Conservation (phyloP, 306 rosid species). For the Trifolium pratense region DNA sequence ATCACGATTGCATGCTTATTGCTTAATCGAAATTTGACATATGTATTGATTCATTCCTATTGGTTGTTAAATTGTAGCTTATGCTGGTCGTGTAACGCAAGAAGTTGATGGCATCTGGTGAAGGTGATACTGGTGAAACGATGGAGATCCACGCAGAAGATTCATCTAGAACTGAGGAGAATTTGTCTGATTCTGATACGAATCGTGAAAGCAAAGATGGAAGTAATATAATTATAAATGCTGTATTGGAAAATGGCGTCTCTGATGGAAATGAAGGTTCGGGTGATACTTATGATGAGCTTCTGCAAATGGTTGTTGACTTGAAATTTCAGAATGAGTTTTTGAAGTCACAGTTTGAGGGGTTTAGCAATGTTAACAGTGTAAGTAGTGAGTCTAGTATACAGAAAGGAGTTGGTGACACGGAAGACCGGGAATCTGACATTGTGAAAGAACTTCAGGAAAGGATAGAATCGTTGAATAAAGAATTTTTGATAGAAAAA, state of each 20-base stretch:
- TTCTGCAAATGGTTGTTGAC: slow-evolving; percentile 70
- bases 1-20: slow-evolving; percentile 18
- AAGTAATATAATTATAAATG: slow-evolving; percentile 50
- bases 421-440: slow-evolving; percentile 49
- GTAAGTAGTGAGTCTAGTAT: slow-evolving; percentile 42
- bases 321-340: slow-evolving; percentile 78
- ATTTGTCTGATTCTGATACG: slow-evolving; percentile 42
- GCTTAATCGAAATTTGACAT: not conserved
- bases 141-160: slow-evolving; percentile 51
- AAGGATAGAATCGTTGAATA: slow-evolving; percentile 61
- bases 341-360: slow-evolving; percentile 82
- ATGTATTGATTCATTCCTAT: slow-evolving; percentile 19
- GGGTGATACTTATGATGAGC: slow-evolving; percentile 61
- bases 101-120: slow-evolving; percentile 52
- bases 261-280: slow-evolving; percentile 43
- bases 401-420: slow-evolving; percentile 43
- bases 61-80: slow-evolving; percentile 43
- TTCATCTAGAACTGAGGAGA: slow-evolving; percentile 42
- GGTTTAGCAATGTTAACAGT: slow-evolving; percentile 43
- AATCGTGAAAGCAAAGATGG: slow-evolving; percentile 33
- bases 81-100: slow-evolving; percentile 39
- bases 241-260: slow-evolving; percentile 50
- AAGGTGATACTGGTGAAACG: slow-evolving; percentile 46
- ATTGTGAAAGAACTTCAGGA: slow-evolving; percentile 58
- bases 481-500: slow-evolving; percentile 74